Conservation (phyloP, 2,329 filamentous ascomycete genomes). For the Penicillium crustosum region DNA sequence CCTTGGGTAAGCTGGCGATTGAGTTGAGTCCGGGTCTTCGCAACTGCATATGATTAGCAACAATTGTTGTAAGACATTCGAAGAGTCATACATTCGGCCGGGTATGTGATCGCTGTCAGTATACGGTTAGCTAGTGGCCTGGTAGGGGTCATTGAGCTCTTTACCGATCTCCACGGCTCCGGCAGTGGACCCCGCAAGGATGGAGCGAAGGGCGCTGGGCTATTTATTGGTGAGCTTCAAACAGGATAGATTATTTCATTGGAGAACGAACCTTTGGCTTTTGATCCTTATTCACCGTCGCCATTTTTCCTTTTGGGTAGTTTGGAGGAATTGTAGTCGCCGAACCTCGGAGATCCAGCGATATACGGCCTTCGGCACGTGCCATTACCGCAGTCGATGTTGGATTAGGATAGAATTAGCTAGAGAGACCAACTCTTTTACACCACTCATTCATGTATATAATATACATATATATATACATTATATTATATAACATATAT, state of each 20-base stretch:
- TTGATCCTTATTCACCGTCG: constrained; percentile 37
- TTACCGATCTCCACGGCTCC: constrained; percentile 91
- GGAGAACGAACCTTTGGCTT: constrained; percentile 37
- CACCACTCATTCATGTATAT: not conserved
- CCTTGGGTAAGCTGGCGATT: constrained; percentile 78
- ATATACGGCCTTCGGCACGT: constrained; percentile 22
- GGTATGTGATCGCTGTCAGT: constrained; percentile 76
- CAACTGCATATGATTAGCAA: constrained; percentile 56
- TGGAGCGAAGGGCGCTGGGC: constrained; percentile 81
- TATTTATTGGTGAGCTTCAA: constrained; percentile 44
- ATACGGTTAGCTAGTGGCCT: constrained; percentile 25
- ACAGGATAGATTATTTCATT: not conserved
- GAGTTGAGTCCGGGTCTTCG: constrained; percentile 91
- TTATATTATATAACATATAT: too few relatives aligned
- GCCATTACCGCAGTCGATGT: constrained; percentile 15
- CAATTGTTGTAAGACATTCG: not conserved
- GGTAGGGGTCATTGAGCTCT: constrained; percentile 18
- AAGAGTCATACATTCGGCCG: constrained; percentile 73
- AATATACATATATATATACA: not conserved
- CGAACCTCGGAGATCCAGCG: constrained; percentile 19
- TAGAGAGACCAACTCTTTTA: not conserved
- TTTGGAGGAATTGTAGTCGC: constrained; percentile 3
- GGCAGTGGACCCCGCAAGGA: constrained; percentile 88
- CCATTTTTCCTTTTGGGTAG: constrained; percentile 31
- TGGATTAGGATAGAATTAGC: not conserved